Percentiles rank a stretch among this genome's conserved stretches.
Conservation (phyloP, 768 basidiomycete genomes). For the Auriculariales sp. region DNA sequence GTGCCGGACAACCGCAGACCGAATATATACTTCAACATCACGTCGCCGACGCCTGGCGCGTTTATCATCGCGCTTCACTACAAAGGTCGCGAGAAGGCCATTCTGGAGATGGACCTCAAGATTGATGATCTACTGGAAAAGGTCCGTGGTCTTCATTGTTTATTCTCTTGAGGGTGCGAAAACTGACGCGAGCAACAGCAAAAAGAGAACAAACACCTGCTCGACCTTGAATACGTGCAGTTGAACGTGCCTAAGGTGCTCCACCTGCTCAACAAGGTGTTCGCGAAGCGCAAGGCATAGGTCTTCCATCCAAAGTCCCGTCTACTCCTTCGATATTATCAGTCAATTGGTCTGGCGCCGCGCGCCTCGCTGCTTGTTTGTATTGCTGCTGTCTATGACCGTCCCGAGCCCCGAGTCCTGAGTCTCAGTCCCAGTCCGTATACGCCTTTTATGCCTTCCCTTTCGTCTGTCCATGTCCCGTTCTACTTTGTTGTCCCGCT, state of each 20-base stretch:
- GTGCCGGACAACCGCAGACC: constrained; percentile 98
- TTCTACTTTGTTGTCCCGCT: too few relatives aligned
- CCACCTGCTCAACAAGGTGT: constrained; percentile 85
- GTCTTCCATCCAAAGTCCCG: not conserved
- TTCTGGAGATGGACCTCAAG: constrained; percentile 98
- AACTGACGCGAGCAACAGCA: constrained; percentile 37
- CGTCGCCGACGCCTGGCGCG: constrained; percentile 92
- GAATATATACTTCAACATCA: constrained; percentile 98
- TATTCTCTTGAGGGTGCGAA: not conserved
- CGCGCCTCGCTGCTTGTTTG: too few relatives aligned
- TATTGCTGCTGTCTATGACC: too few relatives aligned
- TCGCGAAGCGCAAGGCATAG: constrained; percentile 47
- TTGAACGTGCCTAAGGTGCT: constrained; percentile 92
- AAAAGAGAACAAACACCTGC: constrained; percentile 94
- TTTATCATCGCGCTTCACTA: constrained; percentile 99
- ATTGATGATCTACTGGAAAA: constrained; percentile 97
- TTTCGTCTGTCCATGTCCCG: too few relatives aligned
- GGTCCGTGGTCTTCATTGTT: constrained; percentile 29
- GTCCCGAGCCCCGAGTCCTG: too few relatives aligned
- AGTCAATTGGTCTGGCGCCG: too few relatives aligned
- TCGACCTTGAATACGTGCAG: constrained; percentile 97
- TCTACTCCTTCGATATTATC: too few relatives aligned
- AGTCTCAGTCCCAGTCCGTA: too few relatives aligned
- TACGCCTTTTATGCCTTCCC: too few relatives aligned
- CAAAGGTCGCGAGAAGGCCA: constrained; percentile 97